phyloP scores from a whole-genome alignment of 352 stramenopile genomes.

The Globisporangium ultimum region DNA sequence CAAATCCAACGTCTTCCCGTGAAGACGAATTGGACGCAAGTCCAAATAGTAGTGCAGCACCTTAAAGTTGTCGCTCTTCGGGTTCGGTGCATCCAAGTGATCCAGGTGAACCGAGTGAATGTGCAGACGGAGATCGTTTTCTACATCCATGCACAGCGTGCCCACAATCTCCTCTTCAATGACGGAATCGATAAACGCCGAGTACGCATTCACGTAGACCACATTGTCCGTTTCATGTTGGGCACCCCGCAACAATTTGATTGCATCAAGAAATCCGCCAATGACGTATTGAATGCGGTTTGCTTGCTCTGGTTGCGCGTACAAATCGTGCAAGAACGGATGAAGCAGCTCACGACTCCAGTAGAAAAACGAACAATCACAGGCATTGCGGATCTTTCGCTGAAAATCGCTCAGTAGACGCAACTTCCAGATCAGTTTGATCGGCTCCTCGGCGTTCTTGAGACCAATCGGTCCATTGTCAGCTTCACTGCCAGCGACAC shows the following conservation, averaged over 20 bases:
- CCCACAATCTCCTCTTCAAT: conserved; percentile 86
- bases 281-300: conserved; percentile 85
- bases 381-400: conserved; percentile 76
- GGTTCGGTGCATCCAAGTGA: conserved; percentile 84
- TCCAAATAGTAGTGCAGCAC: conserved; percentile 85
- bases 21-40: conserved; percentile 85
- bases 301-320: conserved; percentile 71
- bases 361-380: conserved; percentile 93
- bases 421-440: conserved; percentile 86
- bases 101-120: conserved; percentile 87
- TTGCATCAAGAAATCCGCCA: conserved; percentile 73
- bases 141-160: conserved; percentile 91
- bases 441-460: conserved; percentile 65
- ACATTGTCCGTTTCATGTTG: conserved; percentile 76
- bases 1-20: conserved; percentile 85
- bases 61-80: conserved; percentile 79
- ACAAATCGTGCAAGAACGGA: conserved; percentile 83
- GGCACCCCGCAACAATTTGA: conserved; percentile 67
- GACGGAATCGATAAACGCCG: conserved; percentile 78
- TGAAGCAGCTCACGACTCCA: conserved; percentile 90
- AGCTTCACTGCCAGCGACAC: conserved; percentile 32
- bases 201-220: conserved; percentile 66
- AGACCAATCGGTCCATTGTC: conserved; percentile 40
- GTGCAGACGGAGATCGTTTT: conserved; percentile 91
- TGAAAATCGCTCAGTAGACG: conserved; percentile 88